Evolutionary conservation across 805 yeast species (phyloP).

Genomic region (Kodamaea leandrae): DNA sequence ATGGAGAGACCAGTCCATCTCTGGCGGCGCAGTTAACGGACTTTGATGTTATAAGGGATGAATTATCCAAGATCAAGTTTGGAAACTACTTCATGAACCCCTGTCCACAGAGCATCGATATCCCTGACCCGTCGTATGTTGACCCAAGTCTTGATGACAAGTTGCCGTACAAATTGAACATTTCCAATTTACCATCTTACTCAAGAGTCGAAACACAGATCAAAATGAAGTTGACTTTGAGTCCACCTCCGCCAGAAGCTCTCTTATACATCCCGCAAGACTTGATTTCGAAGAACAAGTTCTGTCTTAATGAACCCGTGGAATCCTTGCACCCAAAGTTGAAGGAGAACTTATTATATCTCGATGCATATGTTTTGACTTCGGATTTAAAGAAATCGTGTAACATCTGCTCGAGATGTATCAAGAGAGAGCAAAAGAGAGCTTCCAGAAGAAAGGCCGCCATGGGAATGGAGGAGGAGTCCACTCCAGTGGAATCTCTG

Average conservation of each 20-base stretch:
- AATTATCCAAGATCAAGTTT: slow-evolving; percentile 51
- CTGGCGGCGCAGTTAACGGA: slow-evolving; percentile 18
- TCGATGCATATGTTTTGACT: slow-evolving; percentile 80
- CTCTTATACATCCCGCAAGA: slow-evolving; percentile 82
- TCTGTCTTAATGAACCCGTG: slow-evolving; percentile 57
- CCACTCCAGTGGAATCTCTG: slow-evolving; percentile 11
- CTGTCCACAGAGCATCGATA: slow-evolving; percentile 29
- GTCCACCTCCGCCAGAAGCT: slow-evolving; percentile 75
- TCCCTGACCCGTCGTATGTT: slow-evolving; percentile 29
- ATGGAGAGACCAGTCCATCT: neutral
- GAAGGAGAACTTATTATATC: slow-evolving; percentile 52
- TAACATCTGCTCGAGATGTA: slow-evolving; percentile 82
- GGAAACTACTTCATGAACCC: slow-evolving; percentile 44
- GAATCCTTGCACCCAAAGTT: slow-evolving; percentile 42
- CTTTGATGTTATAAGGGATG: slow-evolving; percentile 48
- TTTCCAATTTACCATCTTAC: slow-evolving; percentile 68
- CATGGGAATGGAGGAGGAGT: slow-evolving; percentile 10
- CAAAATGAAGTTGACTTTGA: slow-evolving; percentile 63
- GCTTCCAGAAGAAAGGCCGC: slow-evolving; percentile 89
- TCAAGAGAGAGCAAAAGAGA: slow-evolving; percentile 88
- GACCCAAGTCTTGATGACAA: slow-evolving; percentile 25
- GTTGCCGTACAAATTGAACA: slow-evolving; percentile 48
- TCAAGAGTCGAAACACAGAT: slow-evolving; percentile 97
- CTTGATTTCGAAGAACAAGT: slow-evolving; percentile 81
- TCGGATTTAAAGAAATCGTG: slow-evolving; percentile 51